Conservation (phyloP, 495 filamentous ascomycete species). For the Penicillium fimorum region DNA sequence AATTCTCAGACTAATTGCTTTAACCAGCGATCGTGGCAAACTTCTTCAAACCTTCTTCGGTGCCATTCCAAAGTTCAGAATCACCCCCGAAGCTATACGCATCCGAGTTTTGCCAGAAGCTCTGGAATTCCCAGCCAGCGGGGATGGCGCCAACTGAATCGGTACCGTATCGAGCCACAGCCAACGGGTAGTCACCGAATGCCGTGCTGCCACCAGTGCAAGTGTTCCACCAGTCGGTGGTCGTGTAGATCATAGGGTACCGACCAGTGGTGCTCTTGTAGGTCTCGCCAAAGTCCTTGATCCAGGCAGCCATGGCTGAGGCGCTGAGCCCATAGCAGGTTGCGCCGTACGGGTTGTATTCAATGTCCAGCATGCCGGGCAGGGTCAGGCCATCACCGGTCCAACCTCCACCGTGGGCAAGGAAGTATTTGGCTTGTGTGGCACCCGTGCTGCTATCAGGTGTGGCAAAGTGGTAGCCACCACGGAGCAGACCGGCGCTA, state of each 20-base stretch:
- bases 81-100: constrained; percentile 31
- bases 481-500: constrained; percentile 55
- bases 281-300: constrained; percentile 56
- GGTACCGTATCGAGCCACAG: constrained; percentile 52
- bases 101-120: constrained; percentile 56
- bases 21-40: constrained; percentile 18
- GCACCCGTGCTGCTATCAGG: constrained; percentile 50
- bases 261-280: constrained; percentile 52
- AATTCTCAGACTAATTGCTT: neutral
- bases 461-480: constrained; percentile 64
- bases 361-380: constrained; percentile 67
- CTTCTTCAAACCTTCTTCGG: constrained; percentile 14
- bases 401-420: constrained; percentile 63
- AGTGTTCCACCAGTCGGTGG: constrained; percentile 59
- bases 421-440: constrained; percentile 58
- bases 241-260: constrained; percentile 62
- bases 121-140: constrained; percentile 58
- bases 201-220: constrained; percentile 58
- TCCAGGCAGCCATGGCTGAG: constrained; percentile 58
- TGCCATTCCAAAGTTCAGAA: constrained; percentile 31
- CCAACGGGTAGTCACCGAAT: constrained; percentile 56
- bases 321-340: constrained; percentile 54
- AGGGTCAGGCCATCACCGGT: constrained; percentile 59
- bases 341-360: constrained; percentile 46
- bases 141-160: constrained; percentile 52